phyloP scores from a whole-genome alignment of 306 rosid genomes.

The Senna tora region DNA sequence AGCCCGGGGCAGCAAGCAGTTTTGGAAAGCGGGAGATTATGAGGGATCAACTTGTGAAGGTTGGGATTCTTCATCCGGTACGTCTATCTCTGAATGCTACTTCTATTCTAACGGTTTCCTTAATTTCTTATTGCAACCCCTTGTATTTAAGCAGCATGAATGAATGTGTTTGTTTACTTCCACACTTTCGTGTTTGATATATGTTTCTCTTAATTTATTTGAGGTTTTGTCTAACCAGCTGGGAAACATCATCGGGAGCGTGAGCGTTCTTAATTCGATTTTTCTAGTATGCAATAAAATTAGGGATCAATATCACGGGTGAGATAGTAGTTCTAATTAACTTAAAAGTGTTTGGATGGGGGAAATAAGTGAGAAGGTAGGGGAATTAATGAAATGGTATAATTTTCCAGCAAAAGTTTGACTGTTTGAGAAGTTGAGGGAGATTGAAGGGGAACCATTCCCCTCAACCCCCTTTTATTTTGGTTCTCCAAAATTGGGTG shows the following conservation, averaged over 20 bases:
- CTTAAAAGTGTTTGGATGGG: neutral
- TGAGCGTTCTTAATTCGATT: neutral
- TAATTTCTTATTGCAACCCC: neutral
- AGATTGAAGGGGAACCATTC: neutral
- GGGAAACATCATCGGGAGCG: neutral
- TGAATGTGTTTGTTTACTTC: neutral
- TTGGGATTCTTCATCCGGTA: conserved; percentile 63
- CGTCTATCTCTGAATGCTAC: neutral
- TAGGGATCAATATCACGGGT: neutral
- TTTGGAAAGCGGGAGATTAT: conserved; percentile 97
- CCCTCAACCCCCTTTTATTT: neutral
- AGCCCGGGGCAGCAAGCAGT: conserved; percentile 55
- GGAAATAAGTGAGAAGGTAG: neutral
- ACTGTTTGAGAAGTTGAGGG: neutral
- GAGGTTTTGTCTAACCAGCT: neutral
- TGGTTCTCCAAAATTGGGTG: neutral
- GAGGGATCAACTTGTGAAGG: conserved; percentile 52
- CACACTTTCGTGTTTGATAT: neutral
- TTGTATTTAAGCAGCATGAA: no score
- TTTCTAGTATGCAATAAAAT: neutral
- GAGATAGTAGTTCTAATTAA: neutral
- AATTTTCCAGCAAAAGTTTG: neutral
- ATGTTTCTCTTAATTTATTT: neutral
- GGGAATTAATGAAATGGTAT: neutral
- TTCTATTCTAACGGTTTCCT: neutral